phyloP scores from a whole-genome alignment of 768 basidiomycete genomes.

The Rhodotorula taiwanensis region DNA sequence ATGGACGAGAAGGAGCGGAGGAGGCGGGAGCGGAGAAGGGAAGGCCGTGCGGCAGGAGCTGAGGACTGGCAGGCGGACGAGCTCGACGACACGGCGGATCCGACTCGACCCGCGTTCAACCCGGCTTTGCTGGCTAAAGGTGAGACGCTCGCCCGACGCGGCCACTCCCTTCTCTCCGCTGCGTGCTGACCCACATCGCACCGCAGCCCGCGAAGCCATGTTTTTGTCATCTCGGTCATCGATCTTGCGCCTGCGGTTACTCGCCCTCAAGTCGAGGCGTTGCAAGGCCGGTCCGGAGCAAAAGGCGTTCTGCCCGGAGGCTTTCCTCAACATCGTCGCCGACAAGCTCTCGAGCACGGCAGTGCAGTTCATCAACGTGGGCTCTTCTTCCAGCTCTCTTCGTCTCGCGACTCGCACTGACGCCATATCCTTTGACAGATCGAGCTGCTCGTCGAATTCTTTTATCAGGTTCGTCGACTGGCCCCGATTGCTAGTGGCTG shows the following conservation, averaged over 20 bases:
- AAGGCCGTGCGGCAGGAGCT: slow-evolving; percentile 34
- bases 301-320: slow-evolving; percentile 87
- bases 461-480: slow-evolving; percentile 68
- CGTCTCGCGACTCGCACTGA: neutral
- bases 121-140: slow-evolving; percentile 88
- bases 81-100: slow-evolving; percentile 57
- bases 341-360: slow-evolving; percentile 94
- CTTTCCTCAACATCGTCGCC: slow-evolving; percentile 91
- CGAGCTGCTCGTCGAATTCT: slow-evolving; percentile 94
- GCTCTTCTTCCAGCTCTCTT: neutral
- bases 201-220: slow-evolving; percentile 82
- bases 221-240: slow-evolving; percentile 73
- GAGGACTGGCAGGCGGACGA: slow-evolving; percentile 38
- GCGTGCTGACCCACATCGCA: no score
- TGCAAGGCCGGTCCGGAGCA: slow-evolving; percentile 76
- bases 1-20: slow-evolving; percentile 61
- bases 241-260: slow-evolving; percentile 76
- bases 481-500: no score
- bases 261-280: slow-evolving; percentile 78
- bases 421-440: slow-evolving; percentile 48
- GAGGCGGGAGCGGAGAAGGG: slow-evolving; percentile 35
- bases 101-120: slow-evolving; percentile 61
- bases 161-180: slow-evolving; percentile 3
- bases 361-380: slow-evolving; percentile 85
- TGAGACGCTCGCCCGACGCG: slow-evolving; percentile 46